Percentiles rank a stretch among this genome's conserved stretches.
These are phyloP conservation scores for Geotrichum cucujoidarum DNA, from an alignment of 1,139 yeast species.

Conservation along the genomic window DNA sequence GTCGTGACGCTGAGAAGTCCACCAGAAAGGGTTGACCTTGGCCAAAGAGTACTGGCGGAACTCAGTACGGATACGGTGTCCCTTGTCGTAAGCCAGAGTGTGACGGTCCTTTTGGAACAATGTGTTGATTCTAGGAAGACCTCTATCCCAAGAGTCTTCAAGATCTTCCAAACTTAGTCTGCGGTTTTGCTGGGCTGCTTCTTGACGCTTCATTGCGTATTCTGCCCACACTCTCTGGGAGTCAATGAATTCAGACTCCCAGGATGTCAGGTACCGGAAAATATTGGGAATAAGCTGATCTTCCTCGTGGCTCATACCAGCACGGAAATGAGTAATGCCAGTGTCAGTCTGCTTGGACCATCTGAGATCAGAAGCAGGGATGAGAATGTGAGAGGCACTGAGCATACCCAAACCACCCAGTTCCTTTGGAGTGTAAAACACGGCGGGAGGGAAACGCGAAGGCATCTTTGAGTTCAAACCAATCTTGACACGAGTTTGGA, in stretches of 20 bases:
- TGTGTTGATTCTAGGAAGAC: conserved; percentile 92
- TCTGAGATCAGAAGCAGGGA: conserved; percentile 85
- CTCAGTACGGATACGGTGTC: conserved; percentile 78
- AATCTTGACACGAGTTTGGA: conserved; percentile 90
- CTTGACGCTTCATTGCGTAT: conserved; percentile 83
- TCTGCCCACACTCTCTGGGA: conserved; percentile 98
- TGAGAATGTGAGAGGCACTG: conserved; percentile 91
- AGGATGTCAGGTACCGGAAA: conserved; percentile 84
- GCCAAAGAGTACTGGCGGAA: conserved; percentile 70
- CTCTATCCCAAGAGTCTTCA: conserved; percentile 94
- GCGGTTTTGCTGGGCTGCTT: conserved; percentile 80
- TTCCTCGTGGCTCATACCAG: conserved; percentile 82
- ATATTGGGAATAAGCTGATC: conserved; percentile 86
- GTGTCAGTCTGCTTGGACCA: conserved; percentile 95
- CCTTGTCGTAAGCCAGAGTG: conserved; percentile 91
- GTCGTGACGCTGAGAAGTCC: conserved; percentile 91
- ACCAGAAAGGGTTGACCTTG: conserved; percentile 87
- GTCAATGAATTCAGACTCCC: conserved; percentile 95
- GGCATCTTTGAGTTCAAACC: conserved; percentile 99
- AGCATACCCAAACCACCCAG: conserved; percentile 97
- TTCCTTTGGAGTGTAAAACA: conserved; percentile 95
- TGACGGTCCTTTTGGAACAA: conserved; percentile 93
- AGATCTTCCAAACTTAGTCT: conserved; percentile 87
- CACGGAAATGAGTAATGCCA: conserved; percentile 89
- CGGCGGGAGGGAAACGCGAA: conserved; percentile 96